Evolutionary conservation across 2,329 filamentous ascomycete genomes (phyloP), one percentile per base, ranked within the genome.

Genomic region (Beauveria australis): DNA sequence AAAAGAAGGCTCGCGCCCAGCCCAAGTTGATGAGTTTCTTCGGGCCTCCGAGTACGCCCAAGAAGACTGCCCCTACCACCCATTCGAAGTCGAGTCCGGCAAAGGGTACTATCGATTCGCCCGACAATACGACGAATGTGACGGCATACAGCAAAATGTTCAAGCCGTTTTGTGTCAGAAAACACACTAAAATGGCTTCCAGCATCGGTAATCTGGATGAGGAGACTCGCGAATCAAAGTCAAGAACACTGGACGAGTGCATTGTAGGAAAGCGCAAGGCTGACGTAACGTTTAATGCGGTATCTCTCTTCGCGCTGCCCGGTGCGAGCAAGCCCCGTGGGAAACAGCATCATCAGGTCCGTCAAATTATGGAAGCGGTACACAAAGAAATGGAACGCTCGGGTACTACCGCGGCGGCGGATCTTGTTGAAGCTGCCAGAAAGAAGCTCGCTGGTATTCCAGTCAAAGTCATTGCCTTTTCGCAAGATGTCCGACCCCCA

Each of bases 111-210:
- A 61, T 62, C 14, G 44, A 55, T 14, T 67, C 64, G 41, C 18
- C 56, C 1, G 53, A 43, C 2, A 54, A 53, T 5, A n/a, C 54
- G 24, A 28, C 62, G 8, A 54, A 63, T 28, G 69, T 65, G 54
- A 79, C 82, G 0, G 80, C 84, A 49, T 92, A 91, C 66, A 77
- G 89, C 19, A 86, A 84, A 65, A 77, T 81, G 41, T 97, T 97
- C 68, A 82, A 91, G 37, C 86, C 89, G 0, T 97, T 97, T 72
- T 92, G 89, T 64, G 69, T 94, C 51, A 88, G 91, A 62, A 80
- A 86, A 3, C 82, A 91, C 67, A 89, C 91, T 1, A 82, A 75
- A n/a, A 66, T 97, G 58, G 91, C 92, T 0, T 79, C 81, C 0
- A 75, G 79, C 53, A 78, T 76, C 2, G 84, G 84, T 30, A 71